Percentiles rank a stretch among this genome's conserved stretches.
Evolutionary conservation across 108 stramenopile species (phyloP).

Genomic region (Cylindrotheca closterium): DNA sequence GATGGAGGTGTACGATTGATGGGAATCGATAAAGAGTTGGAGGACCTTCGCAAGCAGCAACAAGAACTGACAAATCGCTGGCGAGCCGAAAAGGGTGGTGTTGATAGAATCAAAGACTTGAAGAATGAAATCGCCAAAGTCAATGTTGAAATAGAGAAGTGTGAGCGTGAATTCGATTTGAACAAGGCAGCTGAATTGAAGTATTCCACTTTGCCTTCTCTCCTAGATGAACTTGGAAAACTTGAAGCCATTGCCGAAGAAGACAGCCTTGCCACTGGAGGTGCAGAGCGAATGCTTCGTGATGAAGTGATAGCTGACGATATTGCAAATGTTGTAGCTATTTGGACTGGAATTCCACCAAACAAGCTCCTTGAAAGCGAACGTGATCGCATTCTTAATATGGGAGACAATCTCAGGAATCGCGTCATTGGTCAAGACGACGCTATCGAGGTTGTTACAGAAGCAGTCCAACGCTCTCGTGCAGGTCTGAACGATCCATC

Average conservation of each 20-base stretch:
- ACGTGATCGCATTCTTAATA: constrained; percentile 88
- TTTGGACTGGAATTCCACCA: constrained; percentile 94
- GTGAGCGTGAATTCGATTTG: constrained; percentile 93
- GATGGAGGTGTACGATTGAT: constrained; percentile 53
- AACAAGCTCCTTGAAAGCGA: constrained; percentile 88
- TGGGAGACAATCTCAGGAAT: constrained; percentile 82
- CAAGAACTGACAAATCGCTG: constrained; percentile 76
- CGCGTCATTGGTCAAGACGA: constrained; percentile 95
- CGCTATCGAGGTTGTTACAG: constrained; percentile 88
- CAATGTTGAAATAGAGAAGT: constrained; percentile 86
- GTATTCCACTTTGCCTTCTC: constrained; percentile 81
- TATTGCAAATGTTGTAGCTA: constrained; percentile 89
- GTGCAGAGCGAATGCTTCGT: constrained; percentile 68
- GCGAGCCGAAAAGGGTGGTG: constrained; percentile 86
- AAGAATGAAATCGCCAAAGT: constrained; percentile 90
- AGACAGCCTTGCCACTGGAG: constrained; percentile 15
- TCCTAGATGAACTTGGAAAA: constrained; percentile 67
- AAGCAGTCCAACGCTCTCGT: constrained; percentile 89
- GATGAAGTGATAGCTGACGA: constrained; percentile 95
- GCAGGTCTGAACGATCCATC: constrained; percentile 90
- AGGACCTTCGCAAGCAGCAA: constrained; percentile 66
- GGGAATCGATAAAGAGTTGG: constrained; percentile 70
- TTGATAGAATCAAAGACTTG: constrained; percentile 64
- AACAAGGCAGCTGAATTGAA: constrained; percentile 94
- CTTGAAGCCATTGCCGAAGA: constrained; percentile 41